Base-by-base conservation (phyloP, 176 grass and related monocot species). In the Puccinellia tenuiflora region DNA sequence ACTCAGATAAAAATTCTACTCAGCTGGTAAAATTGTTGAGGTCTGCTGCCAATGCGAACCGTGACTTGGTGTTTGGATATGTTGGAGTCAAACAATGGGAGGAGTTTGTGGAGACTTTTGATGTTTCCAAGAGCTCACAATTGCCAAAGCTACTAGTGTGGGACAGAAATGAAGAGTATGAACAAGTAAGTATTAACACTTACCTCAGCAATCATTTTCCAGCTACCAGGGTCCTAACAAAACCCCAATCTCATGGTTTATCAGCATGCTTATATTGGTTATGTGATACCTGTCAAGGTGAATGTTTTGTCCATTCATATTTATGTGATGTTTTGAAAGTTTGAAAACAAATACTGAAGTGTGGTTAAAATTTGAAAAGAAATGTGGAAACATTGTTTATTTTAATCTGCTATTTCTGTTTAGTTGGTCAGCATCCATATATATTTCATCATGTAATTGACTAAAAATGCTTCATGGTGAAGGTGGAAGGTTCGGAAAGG, bases 131-230 rank as follows among this genome's bases (percentile, higher is more conserved):
- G 84, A 95, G 88, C 50, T 83, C 78, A 52, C 88, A 91, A 68
- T 80, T 98, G 60, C 92, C 96, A 81, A 95, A 95, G 86, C 81
- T 98, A 65, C 53, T 98, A 52, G 90, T 98, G 73, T 98, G 90
- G 96, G 92, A 98, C 54, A 90, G 96, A 88, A 88, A 95, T 74
- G 96, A 95, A 65, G 96, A 98, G 64, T 98, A 98, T 77, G 86
- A 95, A 81, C 68, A 88, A 64, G 96, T 98, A 88, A 88, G 92
- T 85, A 35, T 47, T 55, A 80, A 77, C 46, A 37, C 20, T 78
- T 77, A 5, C 50, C 33, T 55, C 8, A 62, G 14, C 40, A 70
- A 55, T 38, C 59, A 5, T 71, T 46, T 42, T 47, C 68, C 7
- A 72, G 68, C 40, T 26, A 66, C 46, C 28, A 78, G 45, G 55